phyloP scores from a whole-genome alignment of 208 protist species.

The Giardia muris region DNA sequence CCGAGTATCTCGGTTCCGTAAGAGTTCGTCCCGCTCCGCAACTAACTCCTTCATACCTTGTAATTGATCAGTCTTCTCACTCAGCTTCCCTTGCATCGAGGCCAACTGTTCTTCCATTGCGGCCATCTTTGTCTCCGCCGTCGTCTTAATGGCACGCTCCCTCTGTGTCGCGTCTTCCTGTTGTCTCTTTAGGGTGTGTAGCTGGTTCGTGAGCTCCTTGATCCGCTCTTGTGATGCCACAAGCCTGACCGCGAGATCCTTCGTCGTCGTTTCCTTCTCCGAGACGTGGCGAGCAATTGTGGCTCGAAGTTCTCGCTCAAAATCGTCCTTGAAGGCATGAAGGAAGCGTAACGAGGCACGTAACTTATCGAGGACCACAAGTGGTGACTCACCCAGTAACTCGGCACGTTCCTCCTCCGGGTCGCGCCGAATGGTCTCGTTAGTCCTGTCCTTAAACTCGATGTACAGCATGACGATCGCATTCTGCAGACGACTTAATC shows the following conservation, averaged over 20 bases:
- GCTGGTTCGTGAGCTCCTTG: not conserved
- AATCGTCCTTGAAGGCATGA: conserved; percentile 8
- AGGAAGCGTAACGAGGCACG: not conserved
- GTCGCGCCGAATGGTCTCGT: not conserved
- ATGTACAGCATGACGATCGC: not conserved
- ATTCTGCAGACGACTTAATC: not conserved
- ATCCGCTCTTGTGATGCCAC: not conserved
- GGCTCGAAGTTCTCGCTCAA: not conserved
- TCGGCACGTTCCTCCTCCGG: not conserved
- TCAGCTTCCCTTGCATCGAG: not conserved
- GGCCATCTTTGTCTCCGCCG: not conserved
- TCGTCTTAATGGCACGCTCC: not conserved
- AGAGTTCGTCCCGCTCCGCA: not conserved
- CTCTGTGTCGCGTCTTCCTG: not conserved
- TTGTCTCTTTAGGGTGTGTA: not conserved
- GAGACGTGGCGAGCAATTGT: not conserved
- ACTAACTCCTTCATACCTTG: not conserved
- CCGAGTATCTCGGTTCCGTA: not conserved
- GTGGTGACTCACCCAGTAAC: not conserved
- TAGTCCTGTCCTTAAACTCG: not conserved
- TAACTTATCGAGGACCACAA: conserved; percentile 12
- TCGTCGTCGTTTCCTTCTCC: not conserved
- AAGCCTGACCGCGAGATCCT: not conserved
- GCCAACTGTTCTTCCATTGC: not conserved
- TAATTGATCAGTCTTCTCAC: not conserved